Base-by-base conservation (phyloP, 2,329 filamentous ascomycete genomes). In the Neoascochyta sp. region DNA sequence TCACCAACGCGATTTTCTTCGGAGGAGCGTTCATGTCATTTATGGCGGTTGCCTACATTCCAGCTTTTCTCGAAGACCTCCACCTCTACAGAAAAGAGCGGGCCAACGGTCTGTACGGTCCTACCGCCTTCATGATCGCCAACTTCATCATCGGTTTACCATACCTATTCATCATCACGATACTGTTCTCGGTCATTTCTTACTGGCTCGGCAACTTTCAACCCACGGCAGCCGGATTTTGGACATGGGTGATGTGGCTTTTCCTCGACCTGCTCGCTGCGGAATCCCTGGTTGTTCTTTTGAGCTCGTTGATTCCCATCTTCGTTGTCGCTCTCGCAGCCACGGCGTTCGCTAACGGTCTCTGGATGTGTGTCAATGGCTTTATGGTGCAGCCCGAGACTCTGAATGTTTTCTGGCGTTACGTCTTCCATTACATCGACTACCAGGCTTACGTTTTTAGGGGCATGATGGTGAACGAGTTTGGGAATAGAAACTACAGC, bases 391-490 rank as follows among this genome's bases (percentile, higher is more conserved):
- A 78, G 3, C 78, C 81, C 3, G 75, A 69, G 1, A 75, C 81
- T 2, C 71, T 93, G 22, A 93, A 94, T 60, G 76, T 75, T 3
- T 94, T 94, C 48, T 94, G 84, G 79, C 77, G 80, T 59, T 92
- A 93, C 50, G 84, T 84, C 5, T 92, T 92, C 50, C 83, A 89
- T 56, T 93, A 89, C 60, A 89, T 89, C 54, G 84, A 93, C 57
- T 93, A 93, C 53, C 86, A 90, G 64, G 69, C 72, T 22, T 93
- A 89, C 49, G 86, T 93, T 3, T 94, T 93, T 57, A 78, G 90
- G 54, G 86, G 85, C 9, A 92, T 94, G 86, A 92, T 93, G 85
- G 80, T 90, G 30, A 93, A 92, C 52, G 85, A 94, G 65, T 92
- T 94, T 57, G 67, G 68, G 1, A 44, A 74, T 11, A 69, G 84